A percentile compares a stretch with the other conserved stretches of the same genome.
Conservation (phyloP, 225 moss, liverwort and hornwort genomes). For the Physcomitrium patens region DNA sequence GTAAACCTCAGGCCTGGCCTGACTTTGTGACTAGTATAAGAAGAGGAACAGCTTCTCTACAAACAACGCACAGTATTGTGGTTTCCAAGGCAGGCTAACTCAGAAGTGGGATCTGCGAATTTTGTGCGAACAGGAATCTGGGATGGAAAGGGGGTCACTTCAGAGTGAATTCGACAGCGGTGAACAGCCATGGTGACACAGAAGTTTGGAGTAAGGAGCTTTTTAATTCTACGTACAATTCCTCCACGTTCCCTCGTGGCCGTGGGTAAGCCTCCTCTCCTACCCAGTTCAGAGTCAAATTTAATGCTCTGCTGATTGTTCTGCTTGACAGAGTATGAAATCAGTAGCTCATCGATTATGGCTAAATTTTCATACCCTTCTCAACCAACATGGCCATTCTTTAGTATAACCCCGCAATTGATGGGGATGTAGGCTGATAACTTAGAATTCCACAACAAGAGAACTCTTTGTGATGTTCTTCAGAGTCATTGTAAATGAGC, state of each 20-base stretch:
- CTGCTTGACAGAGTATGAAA: background rate
- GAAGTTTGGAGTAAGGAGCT: slow-evolving; percentile 53
- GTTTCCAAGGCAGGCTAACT: background rate
- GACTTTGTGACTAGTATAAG: no score
- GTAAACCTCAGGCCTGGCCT: no score
- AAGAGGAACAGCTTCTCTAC: no score
- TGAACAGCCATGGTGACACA: background rate
- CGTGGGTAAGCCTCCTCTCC: slow-evolving; percentile 41
- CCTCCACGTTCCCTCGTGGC: slow-evolving; percentile 50
- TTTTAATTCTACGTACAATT: slow-evolving; percentile 55
- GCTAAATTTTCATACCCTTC: background rate
- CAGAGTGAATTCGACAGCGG: slow-evolving; percentile 18
- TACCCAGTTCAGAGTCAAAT: background rate
- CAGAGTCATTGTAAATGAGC: no score
- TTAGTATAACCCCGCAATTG: background rate
- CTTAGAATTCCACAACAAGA: background rate
- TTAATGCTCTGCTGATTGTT: background rate
- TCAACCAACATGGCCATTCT: background rate
- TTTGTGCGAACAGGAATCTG: slow-evolving; percentile 45
- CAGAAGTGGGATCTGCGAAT: background rate
- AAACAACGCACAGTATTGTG: background rate
- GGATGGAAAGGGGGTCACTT: slow-evolving; percentile 58
- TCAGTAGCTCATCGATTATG: background rate
- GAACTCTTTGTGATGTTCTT: background rate
- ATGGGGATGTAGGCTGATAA: background rate